Conservation (phyloP, 768 basidiomycete genomes). For the Sarcomyxa edulis region DNA sequence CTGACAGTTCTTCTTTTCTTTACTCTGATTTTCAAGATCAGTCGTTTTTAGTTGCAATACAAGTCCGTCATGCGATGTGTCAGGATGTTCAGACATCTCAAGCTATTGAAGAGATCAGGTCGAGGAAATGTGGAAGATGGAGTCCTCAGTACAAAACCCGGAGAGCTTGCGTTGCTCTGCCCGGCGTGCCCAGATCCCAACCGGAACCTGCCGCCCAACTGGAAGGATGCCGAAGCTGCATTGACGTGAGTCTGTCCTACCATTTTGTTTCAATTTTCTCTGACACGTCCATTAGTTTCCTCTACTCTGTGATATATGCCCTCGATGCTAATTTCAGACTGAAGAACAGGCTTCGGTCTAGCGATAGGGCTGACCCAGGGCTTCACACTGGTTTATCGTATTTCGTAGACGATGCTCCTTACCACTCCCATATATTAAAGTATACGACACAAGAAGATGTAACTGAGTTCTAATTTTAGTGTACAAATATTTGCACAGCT, state of each 20-base stretch:
- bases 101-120: conserved; percentile 17
- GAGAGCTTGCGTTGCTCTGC: conserved; percentile 22
- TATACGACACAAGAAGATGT: too few species aligned
- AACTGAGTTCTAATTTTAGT: too few species aligned
- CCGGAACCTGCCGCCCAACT: conserved; percentile 21
- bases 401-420: conserved; percentile 13
- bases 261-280: not conserved
- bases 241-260: conserved; percentile 8
- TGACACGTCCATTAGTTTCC: not conserved
- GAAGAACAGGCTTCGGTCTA: conserved; percentile 16
- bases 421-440: conserved; percentile 11
- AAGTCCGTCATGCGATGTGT: conserved; percentile 16
- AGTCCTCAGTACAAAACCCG: conserved; percentile 11
- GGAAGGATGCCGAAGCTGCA: conserved; percentile 9
- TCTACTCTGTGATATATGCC: conserved; percentile 15
- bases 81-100: conserved; percentile 17
- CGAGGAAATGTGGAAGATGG: conserved; percentile 17
- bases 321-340: conserved; percentile 24
- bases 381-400: conserved; percentile 19
- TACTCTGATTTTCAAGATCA: too few species aligned
- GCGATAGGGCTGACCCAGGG: conserved; percentile 14
- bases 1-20: too few species aligned
- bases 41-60: conserved; percentile 21
- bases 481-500: too few species aligned
- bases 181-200: conserved; percentile 24